Conservation (phyloP, 2,329 filamentous ascomycete genomes). For the Rhynchosporium agropyri region DNA sequence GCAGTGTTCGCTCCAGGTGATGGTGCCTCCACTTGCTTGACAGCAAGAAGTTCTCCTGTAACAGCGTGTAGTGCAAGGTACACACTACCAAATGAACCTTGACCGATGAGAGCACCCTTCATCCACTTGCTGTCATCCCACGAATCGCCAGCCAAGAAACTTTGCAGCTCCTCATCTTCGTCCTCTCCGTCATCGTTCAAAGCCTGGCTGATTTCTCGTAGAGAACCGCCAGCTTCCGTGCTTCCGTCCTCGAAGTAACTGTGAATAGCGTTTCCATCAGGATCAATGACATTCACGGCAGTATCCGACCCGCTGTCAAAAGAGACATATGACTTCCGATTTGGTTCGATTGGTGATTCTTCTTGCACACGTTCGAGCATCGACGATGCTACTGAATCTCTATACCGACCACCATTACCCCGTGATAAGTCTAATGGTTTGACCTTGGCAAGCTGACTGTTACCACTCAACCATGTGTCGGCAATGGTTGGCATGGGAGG, state of each 20-base stretch:
- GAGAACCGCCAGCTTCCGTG: conserved; percentile 71
- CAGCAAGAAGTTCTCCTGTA: conserved; percentile 94
- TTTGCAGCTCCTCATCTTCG: conserved; percentile 82
- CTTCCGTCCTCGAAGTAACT: conserved; percentile 86
- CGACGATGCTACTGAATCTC: conserved; percentile 87
- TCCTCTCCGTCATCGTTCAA: conserved; percentile 91
- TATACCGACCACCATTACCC: conserved; percentile 57
- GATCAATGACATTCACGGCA: conserved; percentile 73
- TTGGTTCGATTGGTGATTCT: conserved; percentile 80
- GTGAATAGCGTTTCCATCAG: conserved; percentile 69
- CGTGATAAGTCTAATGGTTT: conserved; percentile 49
- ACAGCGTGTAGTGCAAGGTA: conserved; percentile 94
- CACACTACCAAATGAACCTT: conserved; percentile 94
- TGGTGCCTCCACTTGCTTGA: conserved; percentile 96
- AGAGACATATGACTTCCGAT: conserved; percentile 95
- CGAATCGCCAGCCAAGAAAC: conserved; percentile 88
- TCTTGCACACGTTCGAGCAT: conserved; percentile 89
- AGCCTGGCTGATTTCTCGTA: conserved; percentile 83
- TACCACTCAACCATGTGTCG: conserved; percentile 81
- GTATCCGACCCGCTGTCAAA: conserved; percentile 73
- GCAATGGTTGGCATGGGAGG: conserved; percentile 95
- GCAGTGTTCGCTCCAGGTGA: conserved; percentile 75
- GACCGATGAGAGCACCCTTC: conserved; percentile 96
- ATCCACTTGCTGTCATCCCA: conserved; percentile 99
- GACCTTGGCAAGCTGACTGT: conserved; percentile 55